A percentile compares a stretch with the other conserved stretches of the same genome.
These are phyloP conservation scores for Hypericum perforatum DNA, from an alignment of 345 rosid species.

Conservation along the genomic window DNA sequence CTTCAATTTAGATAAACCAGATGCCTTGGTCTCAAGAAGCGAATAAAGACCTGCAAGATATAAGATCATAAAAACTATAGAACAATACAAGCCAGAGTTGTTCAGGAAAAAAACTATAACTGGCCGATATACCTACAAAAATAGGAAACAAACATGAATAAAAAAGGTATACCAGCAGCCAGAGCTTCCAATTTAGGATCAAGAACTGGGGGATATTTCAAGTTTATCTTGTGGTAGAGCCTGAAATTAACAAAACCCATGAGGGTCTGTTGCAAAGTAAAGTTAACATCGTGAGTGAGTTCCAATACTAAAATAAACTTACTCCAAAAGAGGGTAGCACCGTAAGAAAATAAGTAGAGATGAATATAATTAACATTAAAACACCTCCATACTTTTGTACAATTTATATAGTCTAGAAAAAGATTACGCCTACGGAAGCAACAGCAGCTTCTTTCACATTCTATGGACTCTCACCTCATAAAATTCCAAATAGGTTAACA, in stretches of 20 bases:
- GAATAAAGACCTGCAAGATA: conserved; percentile 78
- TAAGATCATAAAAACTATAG: conserved; percentile 1
- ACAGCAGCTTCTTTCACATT: neutral
- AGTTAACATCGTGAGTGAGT: neutral
- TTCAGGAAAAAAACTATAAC: neutral
- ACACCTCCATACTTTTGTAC: too few relatives aligned
- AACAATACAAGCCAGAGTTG: neutral
- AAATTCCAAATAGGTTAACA: conserved; percentile 86
- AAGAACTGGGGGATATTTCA: conserved; percentile 85
- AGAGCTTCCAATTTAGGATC: conserved; percentile 84
- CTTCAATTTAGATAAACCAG: conserved; percentile 32
- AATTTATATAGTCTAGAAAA: too few relatives aligned
- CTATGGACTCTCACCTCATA: conserved; percentile 50
- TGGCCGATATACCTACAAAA: neutral
- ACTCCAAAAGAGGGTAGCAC: neutral
- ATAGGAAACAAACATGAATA: neutral
- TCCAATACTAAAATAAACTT: neutral
- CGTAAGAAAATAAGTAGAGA: too few relatives aligned
- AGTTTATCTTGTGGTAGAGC: conserved; percentile 70
- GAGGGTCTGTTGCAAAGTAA: conserved; percentile 52
- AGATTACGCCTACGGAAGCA: too few relatives aligned
- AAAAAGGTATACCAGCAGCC: conserved; percentile 56
- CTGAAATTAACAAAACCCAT: conserved; percentile 71
- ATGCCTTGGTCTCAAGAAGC: conserved; percentile 33
- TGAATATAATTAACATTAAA: too few relatives aligned